Evolutionary conservation across 805 yeast species (phyloP).

Genomic region (Schizosaccharomyces pombe): DNA sequence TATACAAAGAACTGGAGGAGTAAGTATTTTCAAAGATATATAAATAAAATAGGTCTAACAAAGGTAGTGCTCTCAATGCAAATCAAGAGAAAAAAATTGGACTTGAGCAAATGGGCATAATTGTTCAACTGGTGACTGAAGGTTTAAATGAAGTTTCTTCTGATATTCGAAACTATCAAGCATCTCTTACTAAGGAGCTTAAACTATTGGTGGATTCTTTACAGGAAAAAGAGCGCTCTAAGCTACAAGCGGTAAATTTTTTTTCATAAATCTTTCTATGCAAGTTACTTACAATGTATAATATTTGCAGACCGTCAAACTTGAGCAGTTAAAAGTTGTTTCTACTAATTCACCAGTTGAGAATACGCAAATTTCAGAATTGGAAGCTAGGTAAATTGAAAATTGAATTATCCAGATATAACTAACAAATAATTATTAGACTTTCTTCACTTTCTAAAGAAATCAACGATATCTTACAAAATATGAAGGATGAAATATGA

Average conservation of each 20-base stretch:
- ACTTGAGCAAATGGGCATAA: neutral
- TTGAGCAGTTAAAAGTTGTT: too few relatives aligned
- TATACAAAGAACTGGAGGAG: neutral
- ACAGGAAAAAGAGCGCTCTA: neutral
- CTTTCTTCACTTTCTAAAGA: too few relatives aligned
- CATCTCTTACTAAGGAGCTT: neutral
- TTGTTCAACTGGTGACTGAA: neutral
- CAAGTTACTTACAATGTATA: too few relatives aligned
- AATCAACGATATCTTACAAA: neutral
- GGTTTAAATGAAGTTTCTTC: neutral
- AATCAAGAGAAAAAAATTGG: neutral
- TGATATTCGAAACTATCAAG: neutral
- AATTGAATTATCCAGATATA: neutral
- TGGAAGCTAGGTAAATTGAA: neutral
- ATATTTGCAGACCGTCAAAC: too few relatives aligned
- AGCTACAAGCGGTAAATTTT: neutral
- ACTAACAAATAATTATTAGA: neutral
- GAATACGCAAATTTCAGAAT: too few relatives aligned
- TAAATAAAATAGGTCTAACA: neutral
- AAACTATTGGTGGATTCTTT: neutral
- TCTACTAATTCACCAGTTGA: too few relatives aligned
- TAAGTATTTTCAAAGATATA: neutral
- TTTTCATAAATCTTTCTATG: too few relatives aligned
- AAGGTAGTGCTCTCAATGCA: neutral
- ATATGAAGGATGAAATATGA: neutral